These are phyloP conservation scores for Earliella scabrosa DNA, from an alignment of 1,284 basidiomycete genomes.

Conservation along the genomic window DNA sequence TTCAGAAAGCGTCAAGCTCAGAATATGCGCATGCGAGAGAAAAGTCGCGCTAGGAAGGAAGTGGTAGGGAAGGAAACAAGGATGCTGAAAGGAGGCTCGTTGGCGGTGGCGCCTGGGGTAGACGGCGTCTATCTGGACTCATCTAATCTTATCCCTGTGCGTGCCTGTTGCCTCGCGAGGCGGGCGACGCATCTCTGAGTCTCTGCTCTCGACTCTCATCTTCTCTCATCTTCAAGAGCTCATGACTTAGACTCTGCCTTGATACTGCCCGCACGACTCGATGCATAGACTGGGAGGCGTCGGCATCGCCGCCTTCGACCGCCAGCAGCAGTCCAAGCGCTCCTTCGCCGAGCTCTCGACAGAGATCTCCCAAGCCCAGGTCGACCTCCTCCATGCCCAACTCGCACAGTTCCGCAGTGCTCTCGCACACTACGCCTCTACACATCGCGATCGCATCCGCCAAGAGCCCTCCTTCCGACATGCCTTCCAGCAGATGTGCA, in stretches of 20 bases:
- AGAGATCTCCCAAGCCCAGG: slow-evolving; percentile 77
- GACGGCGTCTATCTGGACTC: not conserved
- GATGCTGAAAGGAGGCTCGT: not conserved
- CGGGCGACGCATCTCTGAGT: too few species aligned
- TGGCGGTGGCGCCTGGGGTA: not conserved
- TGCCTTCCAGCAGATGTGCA: slow-evolving; percentile 97
- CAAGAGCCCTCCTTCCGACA: slow-evolving; percentile 88
- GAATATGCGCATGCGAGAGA: not conserved
- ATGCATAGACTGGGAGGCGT: slow-evolving; percentile 77
- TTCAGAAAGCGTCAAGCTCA: not conserved
- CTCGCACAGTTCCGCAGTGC: slow-evolving; percentile 85
- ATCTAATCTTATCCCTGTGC: not conserved
- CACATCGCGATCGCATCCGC: slow-evolving; percentile 86
- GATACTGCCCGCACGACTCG: not conserved
- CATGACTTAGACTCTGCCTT: not conserved
- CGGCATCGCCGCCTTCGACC: slow-evolving; percentile 77
- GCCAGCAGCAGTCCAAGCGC: slow-evolving; percentile 71
- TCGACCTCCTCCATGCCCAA: slow-evolving; percentile 81
- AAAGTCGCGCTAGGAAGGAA: too few species aligned
- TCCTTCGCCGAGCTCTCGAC: slow-evolving; percentile 85
- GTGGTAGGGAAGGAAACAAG: too few species aligned
- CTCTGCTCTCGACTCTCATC: too few species aligned
- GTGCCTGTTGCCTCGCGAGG: not conserved
- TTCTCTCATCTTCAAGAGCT: too few species aligned
- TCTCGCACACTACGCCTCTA: slow-evolving; percentile 80